Evolutionary conservation across 495 filamentous ascomycete species (phyloP).

Genomic region (Aspergillus steynii): DNA sequence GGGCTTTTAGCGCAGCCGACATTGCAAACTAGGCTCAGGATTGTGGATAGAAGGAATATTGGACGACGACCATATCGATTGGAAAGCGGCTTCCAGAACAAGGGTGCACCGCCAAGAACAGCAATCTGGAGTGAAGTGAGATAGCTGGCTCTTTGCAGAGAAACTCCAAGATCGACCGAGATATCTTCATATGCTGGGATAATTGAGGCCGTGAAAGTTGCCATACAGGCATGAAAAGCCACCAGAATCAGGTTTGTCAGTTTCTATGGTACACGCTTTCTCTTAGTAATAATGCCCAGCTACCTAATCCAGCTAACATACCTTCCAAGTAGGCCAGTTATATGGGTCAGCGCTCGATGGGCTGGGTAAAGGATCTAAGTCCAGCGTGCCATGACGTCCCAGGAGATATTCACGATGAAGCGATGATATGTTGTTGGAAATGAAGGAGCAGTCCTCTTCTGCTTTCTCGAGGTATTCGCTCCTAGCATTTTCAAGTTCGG

Average conservation of each 20-base stretch:
- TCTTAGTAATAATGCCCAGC: neutral
- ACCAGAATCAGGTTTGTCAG: slow-evolving; percentile 52
- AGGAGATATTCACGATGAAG: slow-evolving; percentile 11
- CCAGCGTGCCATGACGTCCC: slow-evolving; percentile 33
- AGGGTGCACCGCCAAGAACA: slow-evolving; percentile 49
- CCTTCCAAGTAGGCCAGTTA: slow-evolving; percentile 51
- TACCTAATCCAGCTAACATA: slow-evolving; percentile 10
- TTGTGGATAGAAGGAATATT: slow-evolving; percentile 49
- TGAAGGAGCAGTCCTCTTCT: neutral
- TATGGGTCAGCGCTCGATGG: slow-evolving; percentile 50
- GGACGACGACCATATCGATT: slow-evolving; percentile 55
- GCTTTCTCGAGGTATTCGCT: slow-evolving; percentile 10
- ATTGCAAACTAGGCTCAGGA: slow-evolving; percentile 48
- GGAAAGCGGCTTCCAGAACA: slow-evolving; percentile 55
- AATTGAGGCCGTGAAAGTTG: slow-evolving; percentile 56
- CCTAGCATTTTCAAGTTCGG: slow-evolving; percentile 1
- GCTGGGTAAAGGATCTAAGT: slow-evolving; percentile 53
- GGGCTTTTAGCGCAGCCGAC: slow-evolving; percentile 46
- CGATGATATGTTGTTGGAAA: slow-evolving; percentile 1
- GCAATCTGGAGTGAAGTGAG: slow-evolving; percentile 54
- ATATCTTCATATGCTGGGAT: slow-evolving; percentile 54
- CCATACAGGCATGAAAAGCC: slow-evolving; percentile 58
- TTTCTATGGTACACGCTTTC: slow-evolving; percentile 39
- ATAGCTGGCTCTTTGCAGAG: slow-evolving; percentile 50
- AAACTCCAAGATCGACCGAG: slow-evolving; percentile 44